Percentiles rank a stretch among this genome's conserved stretches.
Evolutionary conservation across 129 eudicot genomes (phyloP).

Genomic region (Scalesia atractyloides): DNA sequence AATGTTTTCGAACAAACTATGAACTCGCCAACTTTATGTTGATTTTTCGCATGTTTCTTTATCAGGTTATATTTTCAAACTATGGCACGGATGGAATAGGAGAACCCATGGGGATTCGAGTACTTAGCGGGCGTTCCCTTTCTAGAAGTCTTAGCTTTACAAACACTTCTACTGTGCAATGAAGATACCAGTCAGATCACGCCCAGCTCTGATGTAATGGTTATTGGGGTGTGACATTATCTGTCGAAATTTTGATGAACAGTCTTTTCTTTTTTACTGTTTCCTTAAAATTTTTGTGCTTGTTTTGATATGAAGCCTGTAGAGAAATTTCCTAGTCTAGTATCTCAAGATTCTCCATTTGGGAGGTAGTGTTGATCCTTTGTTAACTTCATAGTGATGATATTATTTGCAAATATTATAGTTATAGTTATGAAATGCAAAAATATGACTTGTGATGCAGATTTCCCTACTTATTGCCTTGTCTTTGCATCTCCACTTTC

Average conservation of each 20-base stretch:
- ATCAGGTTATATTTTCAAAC: too few relatives aligned
- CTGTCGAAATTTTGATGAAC: background rate
- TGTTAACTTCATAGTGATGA: background rate
- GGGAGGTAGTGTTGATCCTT: conserved; percentile 57
- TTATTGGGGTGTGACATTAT: too few relatives aligned
- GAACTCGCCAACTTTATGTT: too few relatives aligned
- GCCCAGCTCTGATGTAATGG: too few relatives aligned
- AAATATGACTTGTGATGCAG: conserved; percentile 45
- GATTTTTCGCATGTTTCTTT: too few relatives aligned
- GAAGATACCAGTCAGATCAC: too few relatives aligned
- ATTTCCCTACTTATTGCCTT: conserved; percentile 91
- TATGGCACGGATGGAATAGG: too few relatives aligned
- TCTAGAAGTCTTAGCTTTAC: too few relatives aligned
- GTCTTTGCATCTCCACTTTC: conserved; percentile 64
- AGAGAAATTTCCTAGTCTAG: conserved; percentile 75
- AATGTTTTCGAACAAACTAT: too few relatives aligned
- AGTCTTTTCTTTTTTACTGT: background rate
- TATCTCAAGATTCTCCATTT: conserved; percentile 67
- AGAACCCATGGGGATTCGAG: too few relatives aligned
- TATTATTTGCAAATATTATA: conserved; percentile 6
- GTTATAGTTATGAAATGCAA: background rate
- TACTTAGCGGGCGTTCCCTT: too few relatives aligned
- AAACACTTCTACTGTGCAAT: too few relatives aligned
- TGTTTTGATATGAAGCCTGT: conserved; percentile 62
- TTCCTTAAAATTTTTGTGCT: background rate